Conservation (phyloP, 768 basidiomycete genomes). For the Leccinum obscurum region DNA sequence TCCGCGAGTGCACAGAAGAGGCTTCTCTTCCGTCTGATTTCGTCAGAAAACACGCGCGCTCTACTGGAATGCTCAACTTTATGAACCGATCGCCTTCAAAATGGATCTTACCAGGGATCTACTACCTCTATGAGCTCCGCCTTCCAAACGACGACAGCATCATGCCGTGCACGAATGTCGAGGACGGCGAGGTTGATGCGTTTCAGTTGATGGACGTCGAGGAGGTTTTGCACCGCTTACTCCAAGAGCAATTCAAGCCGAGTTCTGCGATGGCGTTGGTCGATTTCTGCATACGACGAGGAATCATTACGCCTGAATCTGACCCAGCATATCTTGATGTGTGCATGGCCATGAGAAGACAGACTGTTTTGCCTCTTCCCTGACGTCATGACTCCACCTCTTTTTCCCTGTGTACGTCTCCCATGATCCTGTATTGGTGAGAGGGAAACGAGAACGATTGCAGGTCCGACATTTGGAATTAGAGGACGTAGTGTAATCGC, state of each 20-base stretch:
- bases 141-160: conserved; percentile 37
- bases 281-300: conserved; percentile 43
- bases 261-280: conserved; percentile 45
- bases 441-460: background rate
- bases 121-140: conserved; percentile 45
- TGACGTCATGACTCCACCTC: background rate
- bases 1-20: conserved; percentile 46
- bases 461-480: background rate
- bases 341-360: conserved; percentile 24
- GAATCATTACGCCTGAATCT: conserved; percentile 27
- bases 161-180: conserved; percentile 36
- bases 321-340: conserved; percentile 25
- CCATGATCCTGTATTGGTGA: background rate
- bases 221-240: conserved; percentile 34
- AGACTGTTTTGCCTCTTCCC: conserved; percentile 22
- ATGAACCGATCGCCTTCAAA: conserved; percentile 42
- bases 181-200: conserved; percentile 44
- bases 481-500: background rate
- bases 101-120: conserved; percentile 47
- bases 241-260: conserved; percentile 40
- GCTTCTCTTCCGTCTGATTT: conserved; percentile 41
- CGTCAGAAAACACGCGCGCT: conserved; percentile 32
- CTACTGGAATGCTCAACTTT: conserved; percentile 41
- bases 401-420: background rate
- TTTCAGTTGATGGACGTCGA: conserved; percentile 40